Base-by-base conservation (phyloP, 345 rosid genomes). In the Citropsis articulata region DNA sequence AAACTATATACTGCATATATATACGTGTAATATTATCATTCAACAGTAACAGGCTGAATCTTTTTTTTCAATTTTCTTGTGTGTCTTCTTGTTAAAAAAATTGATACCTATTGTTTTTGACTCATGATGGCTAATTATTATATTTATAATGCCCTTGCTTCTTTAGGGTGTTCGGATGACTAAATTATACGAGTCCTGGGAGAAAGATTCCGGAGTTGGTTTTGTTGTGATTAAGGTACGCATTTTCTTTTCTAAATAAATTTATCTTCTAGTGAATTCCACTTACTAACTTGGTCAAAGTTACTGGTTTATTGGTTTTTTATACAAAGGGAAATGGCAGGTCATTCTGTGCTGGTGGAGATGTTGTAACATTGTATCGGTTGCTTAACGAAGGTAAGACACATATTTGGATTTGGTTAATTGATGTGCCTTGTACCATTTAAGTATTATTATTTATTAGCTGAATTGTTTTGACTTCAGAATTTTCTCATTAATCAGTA, bases 281-380 rank as follows among this genome's bases (percentile, higher is more conserved):
- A 5, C 22, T 53, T 18, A 53, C 6, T 53, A 22, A 53, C 22
- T 53, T 18, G 7, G 22, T 53, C 57, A 53, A 53, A 53, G 7
- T 22, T 18, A 53, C 57, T 8, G 7, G 19, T 40, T 38, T 60
- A 6, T 35, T 14, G 3, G 6, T 9, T 22, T 35, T 69, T 1
- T 63, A 6, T 1, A 1, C 21, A 14, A 76, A 81, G 80, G 83
- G 83, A 71, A 81, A 76, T 56, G 83, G 83, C 53, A 71, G 83
- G 68, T 80, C 81, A 30, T 81, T 81, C 62, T 81, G 81, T 48
- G 71, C 78, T 33, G 84, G 75, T 9, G 78, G 84, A 33, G 78
- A 81, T 25, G 81, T 80, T 38, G 79, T 81, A 35, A 72, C 71
- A 24, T 24, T 72, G 9, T 73, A 69, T 77, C 71, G 48, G 18